Conservation (phyloP, 495 filamentous ascomycete genomes). For the Penicillium roqueforti region DNA sequence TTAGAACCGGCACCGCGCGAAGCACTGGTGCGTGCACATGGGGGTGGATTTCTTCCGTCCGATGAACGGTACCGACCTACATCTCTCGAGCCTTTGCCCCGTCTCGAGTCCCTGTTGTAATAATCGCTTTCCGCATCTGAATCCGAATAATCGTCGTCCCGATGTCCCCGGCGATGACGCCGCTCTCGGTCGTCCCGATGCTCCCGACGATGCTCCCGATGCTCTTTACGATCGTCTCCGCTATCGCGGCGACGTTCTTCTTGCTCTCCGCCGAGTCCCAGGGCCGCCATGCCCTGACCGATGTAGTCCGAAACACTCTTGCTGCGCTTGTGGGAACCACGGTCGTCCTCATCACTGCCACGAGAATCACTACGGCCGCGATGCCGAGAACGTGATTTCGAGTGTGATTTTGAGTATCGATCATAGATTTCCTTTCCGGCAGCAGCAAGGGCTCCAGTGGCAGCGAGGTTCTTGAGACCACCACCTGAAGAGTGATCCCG, state of each 20-base stretch:
- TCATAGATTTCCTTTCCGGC: conserved; percentile 77
- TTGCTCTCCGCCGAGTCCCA: conserved; percentile 49
- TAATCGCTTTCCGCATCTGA: conserved; percentile 56
- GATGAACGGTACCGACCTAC: conserved; percentile 42
- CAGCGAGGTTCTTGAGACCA: conserved; percentile 62
- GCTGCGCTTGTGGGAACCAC: conserved; percentile 45
- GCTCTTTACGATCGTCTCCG: conserved; percentile 36
- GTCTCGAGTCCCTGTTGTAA: conserved; percentile 39
- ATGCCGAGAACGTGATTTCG: conserved; percentile 58
- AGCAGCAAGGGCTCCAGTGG: conserved; percentile 70
- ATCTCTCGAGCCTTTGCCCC: conserved; percentile 48
- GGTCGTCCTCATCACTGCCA: conserved; percentile 37
- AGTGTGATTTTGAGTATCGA: conserved; percentile 52
- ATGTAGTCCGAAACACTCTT: conserved; percentile 57
- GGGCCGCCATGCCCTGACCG: conserved; percentile 49
- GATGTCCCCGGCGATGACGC: conserved; percentile 22
- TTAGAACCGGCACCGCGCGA: conserved; percentile 12
- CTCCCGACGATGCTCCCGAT: conserved; percentile 6
- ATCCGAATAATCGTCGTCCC: conserved; percentile 31
- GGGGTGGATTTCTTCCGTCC: conserved; percentile 17
- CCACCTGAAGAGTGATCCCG: conserved; percentile 31
- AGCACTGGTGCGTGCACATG: conserved; percentile 15
- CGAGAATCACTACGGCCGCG: conserved; percentile 44
- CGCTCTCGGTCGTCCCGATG: conserved; percentile 24
- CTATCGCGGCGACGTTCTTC: conserved; percentile 28